Base-by-base conservation (phyloP, 495 filamentous ascomycete species). In the Aspergillus affinis region DNA sequence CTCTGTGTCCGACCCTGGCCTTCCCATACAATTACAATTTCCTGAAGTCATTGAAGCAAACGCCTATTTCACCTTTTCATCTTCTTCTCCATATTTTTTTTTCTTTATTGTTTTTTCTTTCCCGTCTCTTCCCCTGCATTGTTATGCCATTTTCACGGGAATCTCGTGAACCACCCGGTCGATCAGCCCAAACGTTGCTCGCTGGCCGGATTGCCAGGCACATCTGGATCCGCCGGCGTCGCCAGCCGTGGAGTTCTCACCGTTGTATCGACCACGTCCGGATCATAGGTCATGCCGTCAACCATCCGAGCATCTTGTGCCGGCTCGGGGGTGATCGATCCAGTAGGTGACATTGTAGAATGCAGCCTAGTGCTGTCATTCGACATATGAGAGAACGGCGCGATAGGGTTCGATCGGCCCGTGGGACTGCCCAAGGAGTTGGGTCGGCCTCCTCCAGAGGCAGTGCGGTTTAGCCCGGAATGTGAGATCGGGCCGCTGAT, bases 401-500 rank as follows among this genome's bases (percentile, higher is more conserved):
- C 20, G 8, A 52, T 30, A 68, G 51, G 15, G 67, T 50, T 6
- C 66, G 64, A 47, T 70, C 75, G 2, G 56, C 64, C 7, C 73
- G 67, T 66, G 0, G 71, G 71, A 56, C 78, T 78, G 1, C 73
- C 71, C 36, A 79, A 64, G 0, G 72, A 75, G 52, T 68, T 68
- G 1, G 75, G 71, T 12, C 72, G 69, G 18, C 69, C 70, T 47
- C 68, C 67, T 47, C 68, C 67, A 8, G 78, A 76, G 0, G 71
- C 70, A 45, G 73, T 52, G 9, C 76, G 64, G 29, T 69, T 72
- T 9, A 77, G 27, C 10, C 59, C 65, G 4, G 70, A 27, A 9
- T 69, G 69, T n/a, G 79, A 91, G 19, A 83, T 87, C n/a, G 88
- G 88, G 7, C 88, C 90, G 56, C 83, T 86, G 54, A 90, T 82